Conservation (phyloP, 2,329 filamentous ascomycete genomes). For the Drechslerella coelobrocha region DNA sequence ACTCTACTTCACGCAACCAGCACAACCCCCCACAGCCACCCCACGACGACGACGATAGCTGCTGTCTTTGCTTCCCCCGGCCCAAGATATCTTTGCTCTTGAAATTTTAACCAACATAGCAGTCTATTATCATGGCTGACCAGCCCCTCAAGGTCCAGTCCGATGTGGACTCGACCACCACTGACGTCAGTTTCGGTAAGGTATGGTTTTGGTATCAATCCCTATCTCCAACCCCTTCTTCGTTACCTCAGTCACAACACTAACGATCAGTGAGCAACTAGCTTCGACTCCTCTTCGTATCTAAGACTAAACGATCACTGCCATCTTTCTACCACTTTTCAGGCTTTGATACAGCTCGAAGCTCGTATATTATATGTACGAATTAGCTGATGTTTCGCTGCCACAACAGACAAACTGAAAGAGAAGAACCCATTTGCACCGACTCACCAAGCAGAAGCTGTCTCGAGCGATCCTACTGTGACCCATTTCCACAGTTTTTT, state of each 20-base stretch:
- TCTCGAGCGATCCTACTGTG: constrained; percentile 32
- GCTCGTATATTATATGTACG: background rate
- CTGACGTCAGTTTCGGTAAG: constrained; percentile 38
- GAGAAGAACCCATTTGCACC: constrained; percentile 29
- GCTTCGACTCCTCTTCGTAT: background rate
- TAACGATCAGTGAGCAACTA: background rate
- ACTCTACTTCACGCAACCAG: background rate
- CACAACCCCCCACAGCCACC: background rate
- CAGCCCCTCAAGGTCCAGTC: constrained; percentile 19
- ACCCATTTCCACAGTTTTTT: constrained; percentile 74
- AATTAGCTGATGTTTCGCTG: background rate
- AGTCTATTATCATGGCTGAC: constrained; percentile 31
- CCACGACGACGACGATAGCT: background rate
- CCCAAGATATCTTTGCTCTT: background rate
- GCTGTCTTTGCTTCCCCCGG: background rate
- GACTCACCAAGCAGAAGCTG: background rate
- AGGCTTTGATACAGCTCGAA: background rate
- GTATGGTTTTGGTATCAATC: constrained; percentile 13
- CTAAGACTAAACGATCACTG: background rate
- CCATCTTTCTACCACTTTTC: background rate
- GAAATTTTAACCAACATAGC: background rate
- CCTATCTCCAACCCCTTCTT: background rate
- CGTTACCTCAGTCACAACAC: background rate
- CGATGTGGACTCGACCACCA: constrained; percentile 7
- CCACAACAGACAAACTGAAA: constrained; percentile 23